Conservation (phyloP, 495 filamentous ascomycete species). For the Penicillium daleae region DNA sequence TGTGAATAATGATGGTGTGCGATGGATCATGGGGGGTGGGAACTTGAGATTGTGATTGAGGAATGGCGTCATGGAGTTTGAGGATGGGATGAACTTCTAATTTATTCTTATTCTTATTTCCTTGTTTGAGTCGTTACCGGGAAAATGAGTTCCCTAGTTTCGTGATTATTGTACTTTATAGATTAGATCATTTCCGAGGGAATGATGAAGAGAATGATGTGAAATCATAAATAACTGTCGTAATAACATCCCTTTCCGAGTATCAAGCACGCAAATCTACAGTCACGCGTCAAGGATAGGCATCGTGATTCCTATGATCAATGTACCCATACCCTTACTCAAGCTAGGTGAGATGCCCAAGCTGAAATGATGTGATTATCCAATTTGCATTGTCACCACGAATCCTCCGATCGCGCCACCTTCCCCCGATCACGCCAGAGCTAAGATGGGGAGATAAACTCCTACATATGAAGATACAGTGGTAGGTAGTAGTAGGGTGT, state of each 20-base stretch:
- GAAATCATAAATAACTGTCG: too few species aligned
- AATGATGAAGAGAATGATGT: not conserved
- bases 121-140: not conserved
- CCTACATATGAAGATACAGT: too few species aligned
- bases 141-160: too few species aligned
- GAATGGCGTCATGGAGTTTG: not conserved
- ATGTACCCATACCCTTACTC: too few species aligned
- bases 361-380: not conserved
- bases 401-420: slow-evolving; percentile 1
- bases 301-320: too few species aligned
- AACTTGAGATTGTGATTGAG: not conserved
- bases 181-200: not conserved
- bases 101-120: not conserved
- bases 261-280: too few species aligned
- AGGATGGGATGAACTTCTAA: not conserved
- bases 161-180: not conserved
- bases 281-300: too few species aligned
- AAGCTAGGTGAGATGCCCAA: too few species aligned
- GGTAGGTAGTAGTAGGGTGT: too few species aligned
- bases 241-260: too few species aligned
- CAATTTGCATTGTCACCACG: not conserved
- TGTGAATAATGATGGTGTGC: not conserved
- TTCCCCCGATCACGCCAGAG: slow-evolving; percentile 3
- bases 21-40: too few species aligned
- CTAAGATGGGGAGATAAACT: not conserved